These are phyloP conservation scores for Babesia divergens DNA, from an alignment of 169 alveolate species.

Conservation along the genomic window DNA sequence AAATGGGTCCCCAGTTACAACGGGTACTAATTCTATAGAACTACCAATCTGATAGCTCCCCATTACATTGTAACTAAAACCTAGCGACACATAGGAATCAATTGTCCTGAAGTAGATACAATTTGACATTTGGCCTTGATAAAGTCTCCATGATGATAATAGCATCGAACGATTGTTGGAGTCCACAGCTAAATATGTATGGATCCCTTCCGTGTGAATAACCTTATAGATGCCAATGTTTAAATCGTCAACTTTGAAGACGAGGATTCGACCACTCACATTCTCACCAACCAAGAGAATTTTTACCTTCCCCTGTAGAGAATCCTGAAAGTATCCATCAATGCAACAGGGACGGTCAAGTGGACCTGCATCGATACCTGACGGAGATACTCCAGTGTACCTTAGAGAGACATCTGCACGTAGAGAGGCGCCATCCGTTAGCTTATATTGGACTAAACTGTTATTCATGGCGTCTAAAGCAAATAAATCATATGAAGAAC, in stretches of 20 bases:
- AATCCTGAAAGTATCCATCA: not conserved
- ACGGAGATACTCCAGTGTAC: not conserved
- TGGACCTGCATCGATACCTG: not conserved
- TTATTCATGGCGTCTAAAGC: slow-evolving; percentile 34
- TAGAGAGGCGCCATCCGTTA: not conserved
- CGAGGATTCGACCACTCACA: slow-evolving; percentile 42
- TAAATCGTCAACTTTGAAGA: not conserved
- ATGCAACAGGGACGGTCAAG: slow-evolving; percentile 18
- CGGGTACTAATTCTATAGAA: slow-evolving; percentile 13
- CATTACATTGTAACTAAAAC: slow-evolving; percentile 28
- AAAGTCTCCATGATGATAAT: slow-evolving; percentile 45
- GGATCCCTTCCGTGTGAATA: slow-evolving; percentile 5
- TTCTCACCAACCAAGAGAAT: slow-evolving; percentile 40
- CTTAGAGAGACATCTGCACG: not conserved
- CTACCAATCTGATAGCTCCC: slow-evolving; percentile 45
- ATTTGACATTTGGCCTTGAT: slow-evolving; percentile 22
- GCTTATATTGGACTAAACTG: not conserved
- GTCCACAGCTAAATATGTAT: not conserved
- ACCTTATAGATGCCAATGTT: slow-evolving; percentile 29
- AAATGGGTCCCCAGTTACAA: slow-evolving; percentile 22
- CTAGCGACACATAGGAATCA: slow-evolving; percentile 7
- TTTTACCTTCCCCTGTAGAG: not conserved
- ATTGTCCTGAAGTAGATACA: slow-evolving; percentile 23
- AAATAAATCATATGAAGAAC: not conserved
- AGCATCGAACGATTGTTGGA: not conserved